phyloP scores from a whole-genome alignment of 2,329 filamentous ascomycete genomes.

The Alternaria sp. region DNA sequence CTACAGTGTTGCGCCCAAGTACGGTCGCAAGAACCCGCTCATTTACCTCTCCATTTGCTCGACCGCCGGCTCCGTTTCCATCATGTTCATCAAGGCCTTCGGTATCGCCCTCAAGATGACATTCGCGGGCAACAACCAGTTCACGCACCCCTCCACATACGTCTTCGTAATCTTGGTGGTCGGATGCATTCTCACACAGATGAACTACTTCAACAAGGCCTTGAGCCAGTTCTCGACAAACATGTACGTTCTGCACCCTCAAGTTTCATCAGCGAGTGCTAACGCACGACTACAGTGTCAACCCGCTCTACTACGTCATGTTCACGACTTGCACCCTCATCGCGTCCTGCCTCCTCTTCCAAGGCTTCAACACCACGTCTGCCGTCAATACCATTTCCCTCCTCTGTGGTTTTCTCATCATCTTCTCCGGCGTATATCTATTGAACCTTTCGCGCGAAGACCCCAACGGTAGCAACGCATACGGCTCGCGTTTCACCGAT shows the following conservation, averaged over 20 bases:
- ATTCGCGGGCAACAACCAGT: conserved; percentile 91
- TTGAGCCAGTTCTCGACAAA: conserved; percentile 96
- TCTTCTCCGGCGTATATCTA: conserved; percentile 94
- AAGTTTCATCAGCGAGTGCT: background rate
- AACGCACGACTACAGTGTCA: conserved; percentile 67
- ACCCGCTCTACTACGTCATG: conserved; percentile 95
- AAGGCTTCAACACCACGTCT: conserved; percentile 93
- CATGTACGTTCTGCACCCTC: conserved; percentile 68
- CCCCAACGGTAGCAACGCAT: conserved; percentile 75
- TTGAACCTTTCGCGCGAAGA: conserved; percentile 94
- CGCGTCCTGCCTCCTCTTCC: conserved; percentile 95
- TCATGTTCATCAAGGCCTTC: conserved; percentile 99
- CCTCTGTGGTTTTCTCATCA: conserved; percentile 90
- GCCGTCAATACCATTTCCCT: conserved; percentile 91
- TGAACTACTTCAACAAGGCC: conserved; percentile 99
- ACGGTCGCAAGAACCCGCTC: conserved; percentile 94
- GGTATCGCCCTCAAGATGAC: conserved; percentile 97
- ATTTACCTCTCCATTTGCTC: conserved; percentile 98
- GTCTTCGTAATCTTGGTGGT: conserved; percentile 93
- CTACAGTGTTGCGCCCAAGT: conserved; percentile 85
- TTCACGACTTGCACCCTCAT: conserved; percentile 94
- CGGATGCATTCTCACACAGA: conserved; percentile 96
- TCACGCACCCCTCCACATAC: conserved; percentile 92
- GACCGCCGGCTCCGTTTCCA: conserved; percentile 93
- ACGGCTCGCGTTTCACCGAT: conserved; percentile 64